Evolutionary conservation across 2,329 filamentous ascomycete species (phyloP), one percentile per base, ranked within the genome.

Genomic region (Aphanocladium album): DNA sequence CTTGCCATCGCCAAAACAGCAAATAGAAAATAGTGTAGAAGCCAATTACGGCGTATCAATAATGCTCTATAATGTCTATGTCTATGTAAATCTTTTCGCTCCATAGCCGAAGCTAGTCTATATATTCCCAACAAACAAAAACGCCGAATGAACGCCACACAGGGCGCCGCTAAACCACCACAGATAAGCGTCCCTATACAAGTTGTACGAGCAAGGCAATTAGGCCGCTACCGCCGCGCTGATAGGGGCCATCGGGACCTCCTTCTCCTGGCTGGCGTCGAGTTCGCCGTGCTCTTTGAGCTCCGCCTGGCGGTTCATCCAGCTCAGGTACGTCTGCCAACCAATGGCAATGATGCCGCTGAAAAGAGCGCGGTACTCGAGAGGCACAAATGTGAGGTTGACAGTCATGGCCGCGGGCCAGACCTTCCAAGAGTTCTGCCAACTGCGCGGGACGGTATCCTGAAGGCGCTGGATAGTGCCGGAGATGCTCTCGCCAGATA

Each of bases 301-400:
- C 72, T 91, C 90, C 1, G 90, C 90, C 63, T 79, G 78, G 68
- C 88, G 82, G 68, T 96, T 96, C 69, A 96, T 74, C 73, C 86
- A 89, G 66, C 87, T 90, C 67, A 97, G 70, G 79, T 96, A 97
- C 1, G 91, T 92, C 81, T 96, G 93, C 93, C 93, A 97, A 0
- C 89, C 90, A 56, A 96, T 88, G 1, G 91, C 90, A 65, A 96
- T 83, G 7, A 89, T 76, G 1, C 90, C 91, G 0, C 89, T 85
- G 67, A 96, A 95, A 17, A 96, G 82, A 67, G 86, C 90, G 55
- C 93, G 80, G 73, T 91, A 93, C 69, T 93, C 86, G 52, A 91
- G 79, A 27, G 87, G 85, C 5, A 97, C 78, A 68, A 91, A 95
- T n/a, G 89, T 86, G 69, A 97, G 96, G 72, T 83, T 93, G 70